Evolutionary conservation across 176 grass and related monocot genomes (phyloP).

Genomic region (Thinopyrum elongatum): DNA sequence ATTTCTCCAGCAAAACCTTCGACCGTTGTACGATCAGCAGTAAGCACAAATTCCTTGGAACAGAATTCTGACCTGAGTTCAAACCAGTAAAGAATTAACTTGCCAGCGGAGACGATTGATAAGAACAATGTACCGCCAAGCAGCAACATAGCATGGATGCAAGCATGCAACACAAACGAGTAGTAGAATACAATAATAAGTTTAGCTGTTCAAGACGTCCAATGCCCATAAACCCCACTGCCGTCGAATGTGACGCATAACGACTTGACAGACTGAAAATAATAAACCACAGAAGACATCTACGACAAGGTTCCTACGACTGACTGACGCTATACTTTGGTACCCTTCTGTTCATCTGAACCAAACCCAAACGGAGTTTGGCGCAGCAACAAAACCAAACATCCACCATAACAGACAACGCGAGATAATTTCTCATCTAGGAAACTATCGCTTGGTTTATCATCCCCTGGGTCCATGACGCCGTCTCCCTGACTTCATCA

Average conservation of each 20-base stretch:
- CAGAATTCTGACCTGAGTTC: not conserved
- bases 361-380: constrained; percentile 51
- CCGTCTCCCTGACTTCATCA: constrained; percentile 77
- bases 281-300: constrained; percentile 26
- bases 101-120: not conserved
- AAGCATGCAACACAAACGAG: not conserved
- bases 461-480: constrained; percentile 71
- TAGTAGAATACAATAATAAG: constrained; percentile 29
- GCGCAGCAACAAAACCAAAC: constrained; percentile 42
- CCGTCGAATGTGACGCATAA: constrained; percentile 18
- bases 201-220: constrained; percentile 44
- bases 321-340: constrained; percentile 44
- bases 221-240: constrained; percentile 27
- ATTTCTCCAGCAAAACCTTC: not conserved
- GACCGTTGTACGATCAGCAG: not conserved
- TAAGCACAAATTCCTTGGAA: not conserved
- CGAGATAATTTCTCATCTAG: constrained; percentile 29
- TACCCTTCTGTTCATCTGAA: constrained; percentile 41
- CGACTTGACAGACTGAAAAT: constrained; percentile 18
- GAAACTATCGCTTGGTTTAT: constrained; percentile 69
- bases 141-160: constrained; percentile 9
- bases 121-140: not conserved
- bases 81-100: not conserved
- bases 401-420: constrained; percentile 14
- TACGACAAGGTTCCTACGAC: constrained; percentile 42